Evolutionary conservation across 2,329 filamentous ascomycete genomes (phyloP).

Genomic region (Botrytis hyacinthi): DNA sequence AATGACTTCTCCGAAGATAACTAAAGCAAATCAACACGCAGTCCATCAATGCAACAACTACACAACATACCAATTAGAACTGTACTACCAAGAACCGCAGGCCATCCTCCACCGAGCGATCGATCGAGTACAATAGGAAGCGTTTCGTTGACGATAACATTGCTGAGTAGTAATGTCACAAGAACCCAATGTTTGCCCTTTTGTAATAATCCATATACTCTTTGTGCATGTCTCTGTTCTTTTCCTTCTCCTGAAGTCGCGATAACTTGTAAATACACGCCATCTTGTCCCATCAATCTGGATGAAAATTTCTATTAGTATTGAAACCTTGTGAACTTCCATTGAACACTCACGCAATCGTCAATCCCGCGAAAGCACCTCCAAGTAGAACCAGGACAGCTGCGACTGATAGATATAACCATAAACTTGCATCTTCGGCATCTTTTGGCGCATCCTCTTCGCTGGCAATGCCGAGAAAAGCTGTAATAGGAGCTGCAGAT

Average conservation of each 20-base stretch:
- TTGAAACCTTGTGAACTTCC: not conserved
- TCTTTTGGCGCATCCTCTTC: slow-evolving; percentile 49
- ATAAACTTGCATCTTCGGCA: slow-evolving; percentile 63
- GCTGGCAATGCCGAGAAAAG: slow-evolving; percentile 46
- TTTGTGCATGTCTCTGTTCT: slow-evolving; percentile 82
- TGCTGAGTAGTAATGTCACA: slow-evolving; percentile 88
- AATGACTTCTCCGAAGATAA: slow-evolving; percentile 96
- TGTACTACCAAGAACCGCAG: slow-evolving; percentile 89
- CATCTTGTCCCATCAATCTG: slow-evolving; percentile 63
- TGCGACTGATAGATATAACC: slow-evolving; percentile 78
- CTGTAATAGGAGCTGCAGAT: slow-evolving; percentile 38
- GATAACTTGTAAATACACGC: slow-evolving; percentile 95
- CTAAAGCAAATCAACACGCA: slow-evolving; percentile 46
- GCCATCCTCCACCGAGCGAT: slow-evolving; percentile 90
- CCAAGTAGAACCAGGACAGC: slow-evolving; percentile 80
- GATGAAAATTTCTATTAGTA: slow-evolving; percentile 21
- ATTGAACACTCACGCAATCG: slow-evolving; percentile 66
- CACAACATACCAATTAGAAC: slow-evolving; percentile 75
- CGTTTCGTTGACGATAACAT: slow-evolving; percentile 97
- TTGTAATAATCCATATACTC: slow-evolving; percentile 75
- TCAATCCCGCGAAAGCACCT: slow-evolving; percentile 91
- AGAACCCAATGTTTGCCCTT: slow-evolving; percentile 98
- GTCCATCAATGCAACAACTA: not conserved
- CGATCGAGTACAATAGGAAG: slow-evolving; percentile 92
- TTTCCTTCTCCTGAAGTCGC: slow-evolving; percentile 77